Percentiles rank a stretch among this genome's conserved stretches.
These are phyloP conservation scores for Penicillium angulare DNA, from an alignment of 495 filamentous ascomycete species.

Conservation along the genomic window DNA sequence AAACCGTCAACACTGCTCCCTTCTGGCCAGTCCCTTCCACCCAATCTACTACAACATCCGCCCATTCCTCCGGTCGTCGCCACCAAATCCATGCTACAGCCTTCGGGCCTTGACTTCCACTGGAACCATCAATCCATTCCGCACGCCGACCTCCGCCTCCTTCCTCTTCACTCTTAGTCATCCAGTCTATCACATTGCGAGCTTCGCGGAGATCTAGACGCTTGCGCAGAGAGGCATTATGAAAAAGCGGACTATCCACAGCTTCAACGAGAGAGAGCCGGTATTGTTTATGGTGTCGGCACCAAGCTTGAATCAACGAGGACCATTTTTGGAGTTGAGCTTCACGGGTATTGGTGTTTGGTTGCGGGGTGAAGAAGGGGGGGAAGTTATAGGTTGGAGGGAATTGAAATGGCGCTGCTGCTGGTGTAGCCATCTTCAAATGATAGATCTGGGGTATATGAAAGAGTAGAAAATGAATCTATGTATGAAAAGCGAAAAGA, in stretches of 20 bases:
- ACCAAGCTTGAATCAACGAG: conserved; percentile 80
- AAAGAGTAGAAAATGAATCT: neutral
- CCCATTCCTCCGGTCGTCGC: conserved; percentile 74
- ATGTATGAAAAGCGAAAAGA: neutral
- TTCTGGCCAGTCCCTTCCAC: conserved; percentile 74
- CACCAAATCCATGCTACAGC: conserved; percentile 64
- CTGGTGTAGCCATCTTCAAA: conserved; percentile 11
- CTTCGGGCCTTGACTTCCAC: conserved; percentile 25
- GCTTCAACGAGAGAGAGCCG: conserved; percentile 64
- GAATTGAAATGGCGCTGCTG: conserved; percentile 33
- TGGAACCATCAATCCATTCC: conserved; percentile 59
- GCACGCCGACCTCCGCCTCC: conserved; percentile 56
- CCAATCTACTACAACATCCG: conserved; percentile 59
- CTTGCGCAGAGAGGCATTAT: conserved; percentile 51
- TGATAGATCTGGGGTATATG: neutral
- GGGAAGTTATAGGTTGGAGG: conserved; percentile 50
- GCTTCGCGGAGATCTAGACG: conserved; percentile 61
- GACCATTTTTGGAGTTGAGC: conserved; percentile 84
- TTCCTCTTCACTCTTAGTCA: conserved; percentile 62
- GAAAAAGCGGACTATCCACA: conserved; percentile 57
- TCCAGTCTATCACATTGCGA: conserved; percentile 67
- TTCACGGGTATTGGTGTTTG: conserved; percentile 69
- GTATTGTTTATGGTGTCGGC: conserved; percentile 69
- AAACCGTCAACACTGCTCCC: conserved; percentile 70
- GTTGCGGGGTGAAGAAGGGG: conserved; percentile 66